phyloP scores from a whole-genome alignment of 805 yeast genomes.

The Candida coquimbonensis region DNA sequence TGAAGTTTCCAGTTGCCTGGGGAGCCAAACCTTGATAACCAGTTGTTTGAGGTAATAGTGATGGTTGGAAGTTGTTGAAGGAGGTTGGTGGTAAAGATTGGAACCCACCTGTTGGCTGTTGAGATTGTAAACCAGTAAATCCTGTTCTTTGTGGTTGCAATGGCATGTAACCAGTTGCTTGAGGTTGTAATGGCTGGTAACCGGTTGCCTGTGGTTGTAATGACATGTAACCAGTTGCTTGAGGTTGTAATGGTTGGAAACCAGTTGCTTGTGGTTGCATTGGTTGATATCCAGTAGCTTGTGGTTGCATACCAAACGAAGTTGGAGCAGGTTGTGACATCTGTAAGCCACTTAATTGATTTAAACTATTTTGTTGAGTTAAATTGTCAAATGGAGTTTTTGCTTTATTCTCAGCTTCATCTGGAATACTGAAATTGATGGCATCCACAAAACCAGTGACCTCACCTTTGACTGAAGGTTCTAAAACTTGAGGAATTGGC shows the following conservation, averaged over 20 bases:
- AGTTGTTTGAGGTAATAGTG: constrained; percentile 35
- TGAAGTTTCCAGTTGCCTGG: constrained; percentile 23
- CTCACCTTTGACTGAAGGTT: constrained; percentile 69
- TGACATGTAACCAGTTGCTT: constrained; percentile 26
- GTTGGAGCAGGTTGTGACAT: constrained; percentile 25
- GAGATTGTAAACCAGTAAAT: constrained; percentile 9
- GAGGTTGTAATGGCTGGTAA: constrained; percentile 27
- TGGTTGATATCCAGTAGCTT: constrained; percentile 22
- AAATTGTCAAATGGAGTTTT: constrained; percentile 37
- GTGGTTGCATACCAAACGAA: constrained; percentile 18
- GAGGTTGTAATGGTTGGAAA: constrained; percentile 26
- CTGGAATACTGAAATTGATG: constrained; percentile 73
- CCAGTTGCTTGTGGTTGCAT: constrained; percentile 27
- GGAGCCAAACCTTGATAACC: constrained; percentile 25
- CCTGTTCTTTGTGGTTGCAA: constrained; percentile 29
- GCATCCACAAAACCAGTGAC: constrained; percentile 87
- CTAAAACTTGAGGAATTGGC: constrained; percentile 64
- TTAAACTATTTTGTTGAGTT: constrained; percentile 20
- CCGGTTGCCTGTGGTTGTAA: constrained; percentile 24
- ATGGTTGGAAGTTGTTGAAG: constrained; percentile 36
- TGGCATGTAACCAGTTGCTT: constrained; percentile 22
- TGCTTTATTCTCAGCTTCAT: constrained; percentile 25
- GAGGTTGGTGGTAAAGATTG: constrained; percentile 19
- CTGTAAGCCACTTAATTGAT: constrained; percentile 30
- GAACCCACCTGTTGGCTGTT: constrained; percentile 16